Percentiles rank a stretch among this genome's conserved stretches.
Conservation (phyloP, 306 rosid species). For the Myrica gale region DNA sequence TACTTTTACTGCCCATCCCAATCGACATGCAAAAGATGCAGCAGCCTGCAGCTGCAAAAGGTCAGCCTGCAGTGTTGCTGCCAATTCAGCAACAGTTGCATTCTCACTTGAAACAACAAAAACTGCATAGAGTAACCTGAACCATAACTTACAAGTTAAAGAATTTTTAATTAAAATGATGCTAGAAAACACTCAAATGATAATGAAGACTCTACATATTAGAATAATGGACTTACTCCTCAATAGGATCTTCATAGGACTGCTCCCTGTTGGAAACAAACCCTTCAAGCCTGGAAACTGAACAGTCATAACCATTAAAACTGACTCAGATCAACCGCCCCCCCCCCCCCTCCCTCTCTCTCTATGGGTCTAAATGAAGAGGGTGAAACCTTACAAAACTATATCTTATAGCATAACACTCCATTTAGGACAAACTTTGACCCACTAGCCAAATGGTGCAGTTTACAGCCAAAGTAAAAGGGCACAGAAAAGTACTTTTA, state of each 20-base stretch:
- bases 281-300: constrained; percentile 98
- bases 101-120: constrained; percentile 95
- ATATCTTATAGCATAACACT: background rate
- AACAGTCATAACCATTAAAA: constrained; percentile 35
- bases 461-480: constrained; percentile 5
- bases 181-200: constrained; percentile 24
- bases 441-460: background rate
- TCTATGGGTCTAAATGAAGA: background rate
- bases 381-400: background rate
- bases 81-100: constrained; percentile 86
- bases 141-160: constrained; percentile 22
- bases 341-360: background rate
- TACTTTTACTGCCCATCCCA: constrained; percentile 93
- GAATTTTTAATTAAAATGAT: constrained; percentile 20
- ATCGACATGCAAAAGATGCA: constrained; percentile 78
- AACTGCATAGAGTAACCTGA: constrained; percentile 92
- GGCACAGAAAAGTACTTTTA: background rate
- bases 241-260: constrained; percentile 95
- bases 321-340: constrained; percentile 17
- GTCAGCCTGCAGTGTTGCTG: constrained; percentile 85
- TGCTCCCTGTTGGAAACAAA: constrained; percentile 99
- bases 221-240: constrained; percentile 75
- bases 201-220: constrained; percentile 11
- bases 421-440: background rate
- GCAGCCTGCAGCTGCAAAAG: constrained; percentile 85